These are phyloP conservation scores for Xylariaceae sp. DNA, from an alignment of 2,329 filamentous ascomycete species.

Conservation along the genomic window DNA sequence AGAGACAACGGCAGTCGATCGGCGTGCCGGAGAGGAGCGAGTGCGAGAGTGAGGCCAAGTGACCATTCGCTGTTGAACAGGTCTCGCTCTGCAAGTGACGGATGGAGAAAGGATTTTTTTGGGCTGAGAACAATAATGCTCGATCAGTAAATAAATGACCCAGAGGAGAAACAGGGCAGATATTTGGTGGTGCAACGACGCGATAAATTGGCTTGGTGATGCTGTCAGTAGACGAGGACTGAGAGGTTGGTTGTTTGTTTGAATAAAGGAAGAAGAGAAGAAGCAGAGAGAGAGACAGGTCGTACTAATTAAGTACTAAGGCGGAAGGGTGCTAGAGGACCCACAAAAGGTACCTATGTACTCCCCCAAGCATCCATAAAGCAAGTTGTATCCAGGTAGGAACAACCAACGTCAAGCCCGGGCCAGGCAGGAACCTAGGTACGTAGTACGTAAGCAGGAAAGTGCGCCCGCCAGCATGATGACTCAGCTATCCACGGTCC, in stretches of 20 bases:
- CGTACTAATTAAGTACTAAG: conserved; percentile 11
- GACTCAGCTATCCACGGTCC: too few relatives aligned
- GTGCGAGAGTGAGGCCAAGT: conserved; percentile 7
- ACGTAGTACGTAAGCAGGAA: too few relatives aligned
- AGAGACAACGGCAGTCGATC: background rate
- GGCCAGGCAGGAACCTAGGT: too few relatives aligned
- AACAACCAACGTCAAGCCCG: too few relatives aligned
- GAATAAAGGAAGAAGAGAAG: conserved; percentile 7
- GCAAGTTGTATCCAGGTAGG: too few relatives aligned
- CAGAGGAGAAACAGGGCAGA: background rate
- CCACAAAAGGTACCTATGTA: background rate
- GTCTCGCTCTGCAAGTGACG: conserved; percentile 6
- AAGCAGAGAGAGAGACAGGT: conserved; percentile 9
- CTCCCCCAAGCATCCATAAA: too few relatives aligned
- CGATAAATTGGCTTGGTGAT: background rate
- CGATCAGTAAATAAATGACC: background rate
- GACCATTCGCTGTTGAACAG: conserved; percentile 10
- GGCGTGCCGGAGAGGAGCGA: background rate
- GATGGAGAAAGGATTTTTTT: background rate
- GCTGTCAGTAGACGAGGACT: background rate
- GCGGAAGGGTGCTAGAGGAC: background rate
- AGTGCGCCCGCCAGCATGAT: too few relatives aligned
- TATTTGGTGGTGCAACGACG: background rate
- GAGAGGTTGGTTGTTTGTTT: conserved; percentile 4
- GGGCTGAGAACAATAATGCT: conserved; percentile 4